phyloP scores from a whole-genome alignment of 768 basidiomycete genomes.

The Russula sp. region DNA sequence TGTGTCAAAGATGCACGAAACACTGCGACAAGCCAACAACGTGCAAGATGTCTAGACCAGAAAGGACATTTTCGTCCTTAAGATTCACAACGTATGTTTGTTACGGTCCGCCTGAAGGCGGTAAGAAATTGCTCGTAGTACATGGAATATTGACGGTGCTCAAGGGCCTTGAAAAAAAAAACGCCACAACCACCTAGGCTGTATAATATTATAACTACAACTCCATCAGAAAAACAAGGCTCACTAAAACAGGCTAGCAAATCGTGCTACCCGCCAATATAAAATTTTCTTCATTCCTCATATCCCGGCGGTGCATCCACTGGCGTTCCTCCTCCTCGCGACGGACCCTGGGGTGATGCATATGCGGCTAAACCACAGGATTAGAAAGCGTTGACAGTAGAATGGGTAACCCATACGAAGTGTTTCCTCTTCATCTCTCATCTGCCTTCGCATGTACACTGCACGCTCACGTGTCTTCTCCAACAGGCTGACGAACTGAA shows the following conservation, averaged over 20 bases:
- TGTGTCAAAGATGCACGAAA: background rate
- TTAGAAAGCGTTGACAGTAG: background rate
- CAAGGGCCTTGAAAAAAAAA: background rate
- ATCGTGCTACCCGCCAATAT: background rate
- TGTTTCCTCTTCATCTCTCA: slow-evolving; percentile 48
- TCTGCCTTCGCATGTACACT: slow-evolving; percentile 66
- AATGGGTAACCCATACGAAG: slow-evolving; percentile 45
- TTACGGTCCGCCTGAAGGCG: background rate
- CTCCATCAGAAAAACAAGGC: background rate
- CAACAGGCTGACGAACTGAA: slow-evolving; percentile 61
- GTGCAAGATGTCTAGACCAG: background rate
- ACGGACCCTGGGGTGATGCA: slow-evolving; percentile 21
- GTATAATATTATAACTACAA: background rate
- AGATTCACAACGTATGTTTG: background rate
- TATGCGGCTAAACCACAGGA: slow-evolving; percentile 14
- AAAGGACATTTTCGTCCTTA: background rate
- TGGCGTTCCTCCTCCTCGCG: slow-evolving; percentile 19
- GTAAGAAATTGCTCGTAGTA: background rate
- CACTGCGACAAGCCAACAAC: background rate
- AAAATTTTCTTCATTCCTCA: slow-evolving; percentile 21
- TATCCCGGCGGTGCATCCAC: slow-evolving; percentile 27
- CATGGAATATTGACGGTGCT: background rate
- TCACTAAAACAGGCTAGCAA: slow-evolving; percentile 6
- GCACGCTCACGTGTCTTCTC: slow-evolving; percentile 74
- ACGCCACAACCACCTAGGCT: slow-evolving; percentile 1